Base-by-base conservation (phyloP, 2,329 filamentous ascomycete genomes). In the Talaromyces sp. region DNA sequence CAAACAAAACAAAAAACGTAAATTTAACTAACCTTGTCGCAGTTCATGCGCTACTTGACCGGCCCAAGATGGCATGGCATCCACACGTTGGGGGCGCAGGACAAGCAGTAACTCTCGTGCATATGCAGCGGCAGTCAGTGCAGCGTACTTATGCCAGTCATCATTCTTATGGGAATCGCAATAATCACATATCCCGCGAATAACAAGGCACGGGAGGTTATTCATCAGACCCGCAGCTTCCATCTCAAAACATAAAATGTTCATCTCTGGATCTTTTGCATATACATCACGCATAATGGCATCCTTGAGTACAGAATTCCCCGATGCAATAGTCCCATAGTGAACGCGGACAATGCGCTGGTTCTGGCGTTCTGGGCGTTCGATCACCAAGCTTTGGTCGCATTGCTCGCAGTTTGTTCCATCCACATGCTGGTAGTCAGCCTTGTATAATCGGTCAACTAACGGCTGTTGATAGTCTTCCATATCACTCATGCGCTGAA, bases 61-160 rank as follows among this genome's bases (percentile, higher is more conserved):
- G 19, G 24, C 29, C 6, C 67, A 65, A 0, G 78, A 81, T 0
- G 76, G 69, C 11, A 81, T 71, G 43, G 81, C 38, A 9, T 43
- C 38, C 2, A 43, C 19, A 52, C 46, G 46, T 52, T 26, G 29
- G 27, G 19, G 27, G 32, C 8, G 24, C 24, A 32, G 11, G 27
- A 55, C 24, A 31, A 55, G 27, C 53, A 27, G n/a, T 10, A 31
- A 31, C 9, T 31, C 29, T 10, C 29, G 8, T 9, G 29, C 29
- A 10, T 31, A 31, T 9, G 29, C 7, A 9, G 29, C 29, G 10
- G 29, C 29, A 10, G 29, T 31, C 10, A 31, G 29, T 9, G 29
- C 7, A 9, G 29, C 29, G 10, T 31, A 31, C 9, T 31, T 31
- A 31, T 31, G 29, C 29, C 7, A 31, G 9, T 31, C 29, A 9